Evolutionary conservation across 1,284 basidiomycete genomes (phyloP).

Genomic region (Rhodotorula sp.): DNA sequence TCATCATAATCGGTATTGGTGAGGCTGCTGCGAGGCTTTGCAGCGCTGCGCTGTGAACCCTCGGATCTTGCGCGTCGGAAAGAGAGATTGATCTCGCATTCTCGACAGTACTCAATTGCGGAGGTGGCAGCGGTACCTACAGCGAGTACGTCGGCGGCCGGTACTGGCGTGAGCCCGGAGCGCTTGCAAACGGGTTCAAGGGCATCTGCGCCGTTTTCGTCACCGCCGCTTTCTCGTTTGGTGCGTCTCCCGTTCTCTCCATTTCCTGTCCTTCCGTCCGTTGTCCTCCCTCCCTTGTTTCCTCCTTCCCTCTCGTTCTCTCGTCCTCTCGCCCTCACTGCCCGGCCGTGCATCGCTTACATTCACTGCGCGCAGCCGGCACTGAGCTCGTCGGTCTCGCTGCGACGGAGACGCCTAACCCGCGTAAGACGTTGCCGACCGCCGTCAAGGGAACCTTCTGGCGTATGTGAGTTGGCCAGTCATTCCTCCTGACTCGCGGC

Average conservation of each 20-base stretch:
- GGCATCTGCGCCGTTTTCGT: slow-evolving; percentile 56
- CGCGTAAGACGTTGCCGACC: slow-evolving; percentile 53
- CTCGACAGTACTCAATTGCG: slow-evolving; percentile 39
- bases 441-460: slow-evolving; percentile 52
- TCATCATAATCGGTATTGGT: slow-evolving; percentile 46
- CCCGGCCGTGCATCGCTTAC: neutral
- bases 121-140: slow-evolving; percentile 27
- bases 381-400: slow-evolving; percentile 64
- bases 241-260: slow-evolving; percentile 1
- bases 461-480: slow-evolving; percentile 4
- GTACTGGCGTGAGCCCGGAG: slow-evolving; percentile 49
- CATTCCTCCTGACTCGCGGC: neutral
- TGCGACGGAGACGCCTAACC: slow-evolving; percentile 60
- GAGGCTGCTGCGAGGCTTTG: too few relatives aligned
- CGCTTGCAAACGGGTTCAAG: slow-evolving; percentile 54
- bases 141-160: slow-evolving; percentile 35
- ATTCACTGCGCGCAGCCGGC: slow-evolving; percentile 22
- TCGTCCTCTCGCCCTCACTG: neutral
- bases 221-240: slow-evolving; percentile 52
- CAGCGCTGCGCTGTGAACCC: too few relatives aligned
- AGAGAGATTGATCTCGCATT: too few relatives aligned
- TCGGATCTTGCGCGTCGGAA: too few relatives aligned
- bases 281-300: neutral
- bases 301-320: neutral
- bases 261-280: neutral